A percentile compares a stretch with the other conserved stretches of the same genome.
Conservation (phyloP, 352 stramenopile species). For the Saprolegnia diclina region DNA sequence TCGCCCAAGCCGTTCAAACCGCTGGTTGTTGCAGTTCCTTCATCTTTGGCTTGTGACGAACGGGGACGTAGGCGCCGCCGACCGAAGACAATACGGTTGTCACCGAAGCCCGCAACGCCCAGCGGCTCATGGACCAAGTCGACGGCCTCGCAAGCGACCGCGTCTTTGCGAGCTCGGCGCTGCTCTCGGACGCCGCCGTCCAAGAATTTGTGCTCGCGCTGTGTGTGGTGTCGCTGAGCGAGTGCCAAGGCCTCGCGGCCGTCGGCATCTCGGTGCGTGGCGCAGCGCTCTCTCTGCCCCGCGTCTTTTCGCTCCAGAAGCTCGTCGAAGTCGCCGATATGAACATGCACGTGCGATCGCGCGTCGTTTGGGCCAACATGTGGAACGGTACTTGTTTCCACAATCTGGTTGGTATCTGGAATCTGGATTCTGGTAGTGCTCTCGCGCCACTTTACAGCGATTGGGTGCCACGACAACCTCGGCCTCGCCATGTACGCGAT, state of each 20-base stretch:
- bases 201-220: slow-evolving; percentile 89
- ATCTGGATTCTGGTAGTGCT: slow-evolving; percentile 57
- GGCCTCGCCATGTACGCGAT: slow-evolving; percentile 98
- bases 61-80: neutral
- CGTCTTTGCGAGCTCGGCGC: slow-evolving; percentile 87
- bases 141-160: slow-evolving; percentile 84
- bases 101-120: slow-evolving; percentile 79
- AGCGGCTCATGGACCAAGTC: slow-evolving; percentile 76
- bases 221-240: slow-evolving; percentile 84
- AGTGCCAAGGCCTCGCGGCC: slow-evolving; percentile 47
- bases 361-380: slow-evolving; percentile 97
- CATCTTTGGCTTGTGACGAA: neutral
- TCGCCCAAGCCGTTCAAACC: slow-evolving; percentile 25
- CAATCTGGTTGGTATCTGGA: neutral
- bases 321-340: slow-evolving; percentile 99
- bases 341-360: slow-evolving; percentile 96
- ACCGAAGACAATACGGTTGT: slow-evolving; percentile 20
- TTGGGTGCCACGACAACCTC: slow-evolving; percentile 95
- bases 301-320: slow-evolving; percentile 98
- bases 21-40: neutral
- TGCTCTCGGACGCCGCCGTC: slow-evolving; percentile 64
- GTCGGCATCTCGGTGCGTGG: slow-evolving; percentile 14
- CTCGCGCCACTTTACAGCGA: slow-evolving; percentile 95
- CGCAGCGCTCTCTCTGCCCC: slow-evolving; percentile 44
- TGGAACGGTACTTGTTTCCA: slow-evolving; percentile 88